These are phyloP conservation scores for Lactarius trivialis DNA, from an alignment of 768 basidiomycete genomes.

Conservation along the genomic window DNA sequence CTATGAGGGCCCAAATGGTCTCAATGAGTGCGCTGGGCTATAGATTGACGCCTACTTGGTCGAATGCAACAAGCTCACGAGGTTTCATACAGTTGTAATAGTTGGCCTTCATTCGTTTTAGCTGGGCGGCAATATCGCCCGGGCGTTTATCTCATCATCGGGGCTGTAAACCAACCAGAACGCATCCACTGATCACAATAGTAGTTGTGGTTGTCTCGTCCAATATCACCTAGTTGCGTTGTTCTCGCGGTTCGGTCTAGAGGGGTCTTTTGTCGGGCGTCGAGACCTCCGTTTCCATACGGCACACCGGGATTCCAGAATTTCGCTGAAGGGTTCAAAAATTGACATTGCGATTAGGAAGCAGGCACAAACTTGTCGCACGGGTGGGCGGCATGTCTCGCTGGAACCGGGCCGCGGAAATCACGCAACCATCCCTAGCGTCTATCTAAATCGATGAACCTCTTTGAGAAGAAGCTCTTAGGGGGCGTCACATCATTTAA, in stretches of 20 bases:
- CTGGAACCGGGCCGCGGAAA: not conserved
- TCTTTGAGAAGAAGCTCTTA: not conserved
- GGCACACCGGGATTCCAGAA: not conserved
- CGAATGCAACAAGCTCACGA: not conserved
- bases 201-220: not conserved
- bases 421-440: not conserved
- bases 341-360: not conserved
- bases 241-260: not conserved
- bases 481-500: not conserved
- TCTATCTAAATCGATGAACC: not conserved
- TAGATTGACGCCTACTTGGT: not conserved
- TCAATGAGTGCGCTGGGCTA: not conserved
- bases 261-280: not conserved
- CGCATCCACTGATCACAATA: slow-evolving; percentile 5
- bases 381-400: not conserved
- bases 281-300: not conserved
- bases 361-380: not conserved
- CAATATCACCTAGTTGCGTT: not conserved
- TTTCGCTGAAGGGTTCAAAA: not conserved
- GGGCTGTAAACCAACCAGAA: not conserved
- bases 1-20: not conserved
- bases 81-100: not conserved
- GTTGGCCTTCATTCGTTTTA: not conserved
- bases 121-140: not conserved
- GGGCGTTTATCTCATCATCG: slow-evolving; percentile 2